These are phyloP conservation scores for Sphenostylis stenocarpa DNA, from an alignment of 306 rosid genomes.

Conservation along the genomic window DNA sequence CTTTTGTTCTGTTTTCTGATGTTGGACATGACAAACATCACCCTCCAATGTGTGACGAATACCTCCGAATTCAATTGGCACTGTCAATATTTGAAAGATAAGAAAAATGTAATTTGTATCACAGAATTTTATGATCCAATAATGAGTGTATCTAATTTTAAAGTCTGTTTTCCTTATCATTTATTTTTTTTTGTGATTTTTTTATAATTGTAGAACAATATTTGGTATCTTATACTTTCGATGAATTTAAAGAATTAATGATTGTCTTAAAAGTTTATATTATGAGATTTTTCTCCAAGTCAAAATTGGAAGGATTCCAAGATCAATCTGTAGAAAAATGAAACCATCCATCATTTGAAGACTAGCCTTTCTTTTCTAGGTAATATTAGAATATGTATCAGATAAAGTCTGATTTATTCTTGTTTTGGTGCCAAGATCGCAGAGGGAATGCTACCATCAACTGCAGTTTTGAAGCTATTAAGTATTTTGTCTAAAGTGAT, in stretches of 20 bases:
- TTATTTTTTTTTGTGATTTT: neutral
- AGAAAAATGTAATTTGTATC: neutral
- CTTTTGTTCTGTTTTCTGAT: constrained; percentile 2
- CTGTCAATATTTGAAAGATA: neutral
- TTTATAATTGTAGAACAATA: neutral
- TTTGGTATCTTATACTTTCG: neutral
- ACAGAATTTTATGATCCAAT: neutral
- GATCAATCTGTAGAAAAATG: constrained; percentile 1
- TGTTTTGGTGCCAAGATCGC: constrained; percentile 64
- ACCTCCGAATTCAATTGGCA: neutral
- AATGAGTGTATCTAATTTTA: neutral
- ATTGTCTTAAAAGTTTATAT: neutral
- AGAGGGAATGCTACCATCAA: constrained; percentile 71
- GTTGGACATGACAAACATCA: neutral
- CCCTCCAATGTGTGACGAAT: neutral
- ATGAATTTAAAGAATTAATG: constrained; percentile 16
- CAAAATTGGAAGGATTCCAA: neutral
- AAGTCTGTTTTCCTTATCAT: neutral
- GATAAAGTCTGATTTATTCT: constrained; percentile 34
- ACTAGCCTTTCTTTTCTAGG: neutral
- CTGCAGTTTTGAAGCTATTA: constrained; percentile 53
- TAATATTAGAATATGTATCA: constrained; percentile 8
- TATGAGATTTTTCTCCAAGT: neutral
- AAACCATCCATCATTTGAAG: neutral
- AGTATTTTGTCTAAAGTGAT: constrained; percentile 58